A percentile compares a stretch with the other conserved stretches of the same genome.
These are phyloP conservation scores for Ophiostoma sp. DNA, from an alignment of 2,329 filamentous ascomycete species.

Conservation along the genomic window DNA sequence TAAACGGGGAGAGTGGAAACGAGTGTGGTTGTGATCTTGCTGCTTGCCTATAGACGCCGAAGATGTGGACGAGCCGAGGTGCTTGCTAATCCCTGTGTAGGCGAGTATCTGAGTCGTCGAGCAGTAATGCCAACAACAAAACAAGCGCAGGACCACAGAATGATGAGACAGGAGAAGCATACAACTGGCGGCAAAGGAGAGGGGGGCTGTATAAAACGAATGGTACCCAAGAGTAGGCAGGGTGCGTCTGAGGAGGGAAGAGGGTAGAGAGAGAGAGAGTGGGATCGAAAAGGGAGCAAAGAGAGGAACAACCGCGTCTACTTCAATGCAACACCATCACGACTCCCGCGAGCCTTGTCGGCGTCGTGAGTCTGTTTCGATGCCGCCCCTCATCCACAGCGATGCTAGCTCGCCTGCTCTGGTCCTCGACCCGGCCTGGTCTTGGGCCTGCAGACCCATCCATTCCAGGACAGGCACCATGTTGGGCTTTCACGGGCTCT, in stretches of 20 bases:
- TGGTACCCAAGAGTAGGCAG: not conserved
- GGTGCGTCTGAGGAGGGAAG: not conserved
- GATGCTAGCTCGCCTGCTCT: not conserved
- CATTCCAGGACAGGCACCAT: not conserved
- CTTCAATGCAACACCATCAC: not conserved
- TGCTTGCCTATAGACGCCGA: not conserved
- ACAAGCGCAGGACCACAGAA: not conserved
- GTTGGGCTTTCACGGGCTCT: too few relatives aligned
- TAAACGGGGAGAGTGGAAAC: not conserved
- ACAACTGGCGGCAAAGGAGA: not conserved
- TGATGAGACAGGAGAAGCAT: not conserved
- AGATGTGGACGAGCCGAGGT: not conserved
- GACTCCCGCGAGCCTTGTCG: not conserved
- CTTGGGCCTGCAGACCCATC: not conserved
- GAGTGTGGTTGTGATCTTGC: not conserved
- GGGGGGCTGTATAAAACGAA: not conserved
- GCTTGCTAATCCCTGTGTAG: too few relatives aligned
- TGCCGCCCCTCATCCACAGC: too few relatives aligned
- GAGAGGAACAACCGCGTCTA: not conserved
- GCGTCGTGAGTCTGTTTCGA: not conserved
- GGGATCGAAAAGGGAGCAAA: too few relatives aligned
- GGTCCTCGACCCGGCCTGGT: not conserved
- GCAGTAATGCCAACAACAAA: not conserved
- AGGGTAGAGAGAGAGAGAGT: not conserved
- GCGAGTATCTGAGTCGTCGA: too few relatives aligned